Evolutionary conservation across 495 filamentous ascomycete genomes (phyloP).

Genomic region (Penicillium soppii): DNA sequence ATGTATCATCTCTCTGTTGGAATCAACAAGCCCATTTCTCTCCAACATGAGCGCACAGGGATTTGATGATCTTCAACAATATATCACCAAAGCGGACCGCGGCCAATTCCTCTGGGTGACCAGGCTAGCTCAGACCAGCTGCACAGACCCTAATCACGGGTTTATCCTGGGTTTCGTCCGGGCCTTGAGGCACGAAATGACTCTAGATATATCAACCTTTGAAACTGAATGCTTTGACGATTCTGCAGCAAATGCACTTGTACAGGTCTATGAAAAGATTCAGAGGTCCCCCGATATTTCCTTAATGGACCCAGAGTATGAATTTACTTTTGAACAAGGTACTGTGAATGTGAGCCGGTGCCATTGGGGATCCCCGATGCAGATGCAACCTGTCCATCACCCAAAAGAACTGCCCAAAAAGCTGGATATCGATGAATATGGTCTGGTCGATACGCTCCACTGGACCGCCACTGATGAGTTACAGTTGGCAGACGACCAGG

Average conservation of each 20-base stretch:
- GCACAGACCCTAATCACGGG: conserved; percentile 36
- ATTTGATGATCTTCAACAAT: conserved; percentile 19
- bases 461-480: conserved; percentile 15
- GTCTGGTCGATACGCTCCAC: conserved; percentile 20
- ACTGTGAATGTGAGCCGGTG: conserved; percentile 26
- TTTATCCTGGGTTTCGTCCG: conserved; percentile 41
- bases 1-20: conserved; percentile 36
- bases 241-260: conserved; percentile 3
- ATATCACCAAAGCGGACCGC: neutral
- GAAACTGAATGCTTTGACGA: conserved; percentile 35
- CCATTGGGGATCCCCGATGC: conserved; percentile 21
- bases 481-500: conserved; percentile 15
- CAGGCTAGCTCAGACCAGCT: conserved; percentile 25
- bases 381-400: conserved; percentile 9
- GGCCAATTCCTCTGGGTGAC: conserved; percentile 43
- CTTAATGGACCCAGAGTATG: conserved; percentile 26
- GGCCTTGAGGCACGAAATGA: conserved; percentile 38
- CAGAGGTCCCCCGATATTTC: neutral
- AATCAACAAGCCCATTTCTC: conserved; percentile 31
- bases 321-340: conserved; percentile 30
- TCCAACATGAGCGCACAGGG: conserved; percentile 14
- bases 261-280: conserved; percentile 24
- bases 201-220: conserved; percentile 36
- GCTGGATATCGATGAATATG: conserved; percentile 4
- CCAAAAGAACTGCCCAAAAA: neutral